Conservation (phyloP, 345 rosid genomes). For the Schrenkiella parvula region DNA sequence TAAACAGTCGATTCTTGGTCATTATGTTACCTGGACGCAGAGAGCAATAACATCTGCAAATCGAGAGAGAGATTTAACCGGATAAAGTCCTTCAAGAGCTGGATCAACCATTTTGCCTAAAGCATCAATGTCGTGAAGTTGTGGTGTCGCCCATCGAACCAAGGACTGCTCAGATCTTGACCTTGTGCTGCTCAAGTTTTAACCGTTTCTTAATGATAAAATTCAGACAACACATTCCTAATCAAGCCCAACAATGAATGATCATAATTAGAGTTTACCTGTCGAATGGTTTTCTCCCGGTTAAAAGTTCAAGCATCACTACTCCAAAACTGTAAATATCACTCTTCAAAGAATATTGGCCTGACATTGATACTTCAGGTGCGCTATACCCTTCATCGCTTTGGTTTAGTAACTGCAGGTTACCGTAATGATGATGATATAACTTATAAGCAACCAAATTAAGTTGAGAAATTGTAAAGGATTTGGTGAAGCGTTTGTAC, state of each 20-base stretch:
- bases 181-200: constrained; percentile 57
- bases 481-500: neutral
- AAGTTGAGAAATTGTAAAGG: neutral
- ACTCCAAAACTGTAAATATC: constrained; percentile 93
- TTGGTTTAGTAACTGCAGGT: constrained; percentile 57
- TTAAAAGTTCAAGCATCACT: constrained; percentile 96
- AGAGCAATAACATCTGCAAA: constrained; percentile 98
- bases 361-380: constrained; percentile 94
- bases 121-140: constrained; percentile 98
- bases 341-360: constrained; percentile 79
- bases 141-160: constrained; percentile 99
- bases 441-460: constrained; percentile 6
- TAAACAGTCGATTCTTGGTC: neutral
- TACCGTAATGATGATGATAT: neutral
- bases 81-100: constrained; percentile 84
- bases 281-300: constrained; percentile 96
- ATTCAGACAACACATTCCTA: neutral
- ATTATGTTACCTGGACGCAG: constrained; percentile 77
- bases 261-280: constrained; percentile 42
- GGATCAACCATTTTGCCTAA: constrained; percentile 94
- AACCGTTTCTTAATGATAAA: neutral
- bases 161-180: constrained; percentile 86
- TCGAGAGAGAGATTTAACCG: constrained; percentile 92
- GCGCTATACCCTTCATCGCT: constrained; percentile 67
- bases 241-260: neutral